phyloP scores from a whole-genome alignment of 495 filamentous ascomycete genomes.

The Tuber microsphaerosporum region DNA sequence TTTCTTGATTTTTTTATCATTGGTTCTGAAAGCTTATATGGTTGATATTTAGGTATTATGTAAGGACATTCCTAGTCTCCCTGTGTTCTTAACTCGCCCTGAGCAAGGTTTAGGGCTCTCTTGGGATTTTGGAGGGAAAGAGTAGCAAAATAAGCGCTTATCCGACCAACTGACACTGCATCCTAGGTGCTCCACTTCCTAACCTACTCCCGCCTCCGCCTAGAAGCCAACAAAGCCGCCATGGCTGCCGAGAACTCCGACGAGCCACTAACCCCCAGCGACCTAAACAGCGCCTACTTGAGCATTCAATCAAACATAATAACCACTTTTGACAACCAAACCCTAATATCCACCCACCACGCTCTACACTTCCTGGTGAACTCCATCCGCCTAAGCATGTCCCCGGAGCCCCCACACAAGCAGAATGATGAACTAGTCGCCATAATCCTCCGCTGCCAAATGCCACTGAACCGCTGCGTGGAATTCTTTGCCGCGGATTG shows the following conservation, averaged over 20 bases:
- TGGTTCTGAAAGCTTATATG: conserved; percentile 18
- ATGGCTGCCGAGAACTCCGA: conserved; percentile 37
- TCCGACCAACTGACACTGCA: conserved; percentile 11
- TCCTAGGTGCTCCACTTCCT: conserved; percentile 39
- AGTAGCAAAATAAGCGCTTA: background rate
- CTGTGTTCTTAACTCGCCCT: background rate
- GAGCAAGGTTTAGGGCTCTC: background rate
- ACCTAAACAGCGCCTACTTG: conserved; percentile 29
- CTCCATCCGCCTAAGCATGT: conserved; percentile 37
- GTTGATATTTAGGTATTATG: conserved; percentile 30
- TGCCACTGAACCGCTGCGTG: conserved; percentile 30
- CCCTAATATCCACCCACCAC: conserved; percentile 39
- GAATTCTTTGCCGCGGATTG: conserved; percentile 41
- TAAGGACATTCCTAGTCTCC: conserved; percentile 13
- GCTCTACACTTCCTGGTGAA: conserved; percentile 41
- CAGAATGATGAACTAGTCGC: conserved; percentile 40
- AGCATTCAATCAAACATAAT: conserved; percentile 34
- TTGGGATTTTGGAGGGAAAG: background rate
- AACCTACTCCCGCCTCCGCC: conserved; percentile 37
- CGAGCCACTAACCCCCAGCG: conserved; percentile 26
- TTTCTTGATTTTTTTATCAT: background rate
- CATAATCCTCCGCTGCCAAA: conserved; percentile 36
- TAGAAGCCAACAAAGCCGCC: conserved; percentile 31
- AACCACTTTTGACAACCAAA: conserved; percentile 26
- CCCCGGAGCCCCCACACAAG: conserved; percentile 41